phyloP scores from a whole-genome alignment of 2,329 filamentous ascomycete species.

The Aspergillus eucalypticola region DNA sequence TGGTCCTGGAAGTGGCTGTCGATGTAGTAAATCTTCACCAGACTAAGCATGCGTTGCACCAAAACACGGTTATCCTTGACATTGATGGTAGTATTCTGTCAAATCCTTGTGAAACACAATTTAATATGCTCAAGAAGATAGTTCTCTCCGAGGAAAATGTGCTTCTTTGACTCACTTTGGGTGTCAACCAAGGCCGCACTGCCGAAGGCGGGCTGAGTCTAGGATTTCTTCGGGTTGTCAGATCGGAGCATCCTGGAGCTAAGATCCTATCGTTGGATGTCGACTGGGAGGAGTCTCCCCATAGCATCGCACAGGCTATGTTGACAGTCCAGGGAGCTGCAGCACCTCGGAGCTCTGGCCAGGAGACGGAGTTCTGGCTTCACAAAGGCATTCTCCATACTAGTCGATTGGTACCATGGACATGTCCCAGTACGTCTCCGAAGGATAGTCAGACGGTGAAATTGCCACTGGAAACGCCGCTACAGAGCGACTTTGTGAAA shows the following conservation, averaged over 20 bases:
- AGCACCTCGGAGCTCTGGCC: not conserved
- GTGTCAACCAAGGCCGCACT: not conserved
- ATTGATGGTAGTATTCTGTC: not conserved
- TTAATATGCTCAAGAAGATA: not conserved
- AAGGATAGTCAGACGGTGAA: not conserved
- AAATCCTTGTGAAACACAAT: not conserved
- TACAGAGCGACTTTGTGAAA: not conserved
- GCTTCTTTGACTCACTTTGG: not conserved
- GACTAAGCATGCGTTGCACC: not conserved
- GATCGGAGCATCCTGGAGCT: not conserved
- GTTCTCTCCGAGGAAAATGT: not conserved
- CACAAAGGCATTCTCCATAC: not conserved
- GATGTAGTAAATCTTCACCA: not conserved
- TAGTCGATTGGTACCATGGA: not conserved
- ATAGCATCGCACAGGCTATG: not conserved
- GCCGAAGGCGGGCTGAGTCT: not conserved
- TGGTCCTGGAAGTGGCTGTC: not conserved
- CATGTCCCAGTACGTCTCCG: not conserved
- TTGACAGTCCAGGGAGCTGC: not conserved
- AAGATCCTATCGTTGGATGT: not conserved
- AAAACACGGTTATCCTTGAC: not conserved
- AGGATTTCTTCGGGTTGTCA: conserved; percentile 4
- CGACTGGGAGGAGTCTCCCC: not conserved
- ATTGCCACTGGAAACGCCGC: not conserved
- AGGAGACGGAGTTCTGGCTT: conserved; percentile 9